Evolutionary conservation across 768 basidiomycete genomes (phyloP), one percentile per base, ranked within the genome.

Genomic region (Tubosaeta brunneosetosa): DNA sequence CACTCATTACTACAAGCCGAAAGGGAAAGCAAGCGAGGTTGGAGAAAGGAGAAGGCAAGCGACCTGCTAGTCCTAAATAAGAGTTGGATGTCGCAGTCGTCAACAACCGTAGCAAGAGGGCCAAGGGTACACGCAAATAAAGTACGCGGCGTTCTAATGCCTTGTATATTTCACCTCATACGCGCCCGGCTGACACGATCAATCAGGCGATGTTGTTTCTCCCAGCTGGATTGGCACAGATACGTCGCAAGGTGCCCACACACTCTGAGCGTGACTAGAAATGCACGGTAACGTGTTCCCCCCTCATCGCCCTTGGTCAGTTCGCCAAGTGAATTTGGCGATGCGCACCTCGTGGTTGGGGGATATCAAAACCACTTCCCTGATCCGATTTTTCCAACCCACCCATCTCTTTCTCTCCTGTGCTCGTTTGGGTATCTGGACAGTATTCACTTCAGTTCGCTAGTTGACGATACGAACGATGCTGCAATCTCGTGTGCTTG

Each of bases 401-500:
- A 49, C 55, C 32, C 13, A 19, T 33, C 40, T 41, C 48, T 44
- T 41, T 45, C 48, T 44, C 34, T 44, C 48, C 44, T 6, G 55
- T 55, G 19, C 46, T 49, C 50, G 6, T 44, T 38, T 27, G 31
- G 42, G 11, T 31, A 40, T 40, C 41, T 44, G 47, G 42, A 37
- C 17, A 40, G 38, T 19, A 40, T n/a, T 7, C 34, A 36, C 14
- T 36, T 36, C 34, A 40, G 19, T 40, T 40, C 38, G 19, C 38
- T 19, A 40, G 38, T 51, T 55, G 29, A 64, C 62, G 46, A 67
- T 44, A 44, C 52, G 14, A 56, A 65, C 56, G 57, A 57, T 54
- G 44, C 8, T 44, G 44, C 44, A 44, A 41, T 50, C 65, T 37
- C 55, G 17, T 52, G 82, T 90, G 57, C 84, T 85, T 59, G 88